Percentiles rank a stretch among this genome's conserved stretches.
phyloP scores from a whole-genome alignment of 352 stramenopile genomes.

The Globisporangium mamillatum region DNA sequence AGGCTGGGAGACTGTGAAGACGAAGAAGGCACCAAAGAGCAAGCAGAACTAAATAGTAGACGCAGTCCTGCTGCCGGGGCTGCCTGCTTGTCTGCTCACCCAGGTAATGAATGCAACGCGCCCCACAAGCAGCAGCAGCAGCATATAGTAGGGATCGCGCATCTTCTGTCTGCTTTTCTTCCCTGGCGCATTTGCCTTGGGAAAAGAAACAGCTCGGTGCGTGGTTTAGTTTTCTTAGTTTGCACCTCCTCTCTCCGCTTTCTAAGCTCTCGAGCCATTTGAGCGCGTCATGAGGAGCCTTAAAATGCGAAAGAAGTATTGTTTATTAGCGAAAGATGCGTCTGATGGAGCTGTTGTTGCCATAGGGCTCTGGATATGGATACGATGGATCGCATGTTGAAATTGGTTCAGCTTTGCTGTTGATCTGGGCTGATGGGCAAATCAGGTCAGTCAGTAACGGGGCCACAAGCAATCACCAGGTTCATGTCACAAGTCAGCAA shows the following conservation, averaged over 20 bases:
- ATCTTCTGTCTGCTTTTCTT: not conserved
- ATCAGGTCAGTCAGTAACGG: not conserved
- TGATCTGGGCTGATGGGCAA: not conserved
- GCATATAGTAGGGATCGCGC: slow-evolving; percentile 7
- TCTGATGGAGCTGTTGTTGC: not conserved
- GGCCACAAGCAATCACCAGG: not conserved
- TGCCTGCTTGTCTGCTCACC: not conserved
- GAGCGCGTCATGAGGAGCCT: not conserved
- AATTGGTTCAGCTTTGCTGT: not conserved
- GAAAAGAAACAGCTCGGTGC: slow-evolving; percentile 1
- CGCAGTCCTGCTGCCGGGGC: not conserved
- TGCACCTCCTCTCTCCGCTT: slow-evolving; percentile 5
- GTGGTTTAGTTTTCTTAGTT: slow-evolving; percentile 14
- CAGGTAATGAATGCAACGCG: not conserved
- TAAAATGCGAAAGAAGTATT: slow-evolving; percentile 13
- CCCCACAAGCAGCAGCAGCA: not conserved
- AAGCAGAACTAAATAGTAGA: slow-evolving; percentile 50
- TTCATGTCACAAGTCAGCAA: not conserved
- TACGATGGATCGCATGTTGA: not conserved
- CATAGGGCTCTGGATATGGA: not conserved
- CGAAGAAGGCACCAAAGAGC: slow-evolving; percentile 53
- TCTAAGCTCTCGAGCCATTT: not conserved
- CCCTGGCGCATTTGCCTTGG: not conserved
- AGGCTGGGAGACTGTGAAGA: slow-evolving; percentile 75
- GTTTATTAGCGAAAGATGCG: slow-evolving; percentile 14